These are phyloP conservation scores for Canavalia ensiformis DNA, from an alignment of 306 rosid species.

Conservation along the genomic window DNA sequence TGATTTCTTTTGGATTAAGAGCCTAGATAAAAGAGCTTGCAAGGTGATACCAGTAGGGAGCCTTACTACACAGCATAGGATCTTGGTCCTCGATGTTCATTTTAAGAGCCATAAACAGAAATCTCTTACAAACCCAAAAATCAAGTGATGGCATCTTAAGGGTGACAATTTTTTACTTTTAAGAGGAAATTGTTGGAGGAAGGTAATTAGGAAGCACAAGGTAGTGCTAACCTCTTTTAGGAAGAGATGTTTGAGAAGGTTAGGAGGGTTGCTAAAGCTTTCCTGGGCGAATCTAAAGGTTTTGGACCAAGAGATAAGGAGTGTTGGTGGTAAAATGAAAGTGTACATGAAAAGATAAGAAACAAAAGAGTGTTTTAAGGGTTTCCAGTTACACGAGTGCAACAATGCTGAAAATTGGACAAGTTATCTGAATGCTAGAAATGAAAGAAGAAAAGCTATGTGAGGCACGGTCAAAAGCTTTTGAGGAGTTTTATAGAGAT, in stretches of 20 bases:
- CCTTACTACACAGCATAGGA: neutral
- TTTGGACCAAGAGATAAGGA: too few species aligned
- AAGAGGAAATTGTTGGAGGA: neutral
- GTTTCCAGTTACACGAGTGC: neutral
- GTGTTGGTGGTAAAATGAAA: too few species aligned
- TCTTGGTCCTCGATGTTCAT: neutral
- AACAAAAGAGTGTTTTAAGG: neutral
- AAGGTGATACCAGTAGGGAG: too few species aligned
- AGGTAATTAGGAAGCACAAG: neutral
- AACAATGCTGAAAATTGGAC: neutral
- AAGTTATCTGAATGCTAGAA: too few species aligned
- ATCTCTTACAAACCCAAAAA: neutral
- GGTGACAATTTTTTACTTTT: neutral
- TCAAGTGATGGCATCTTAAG: neutral
- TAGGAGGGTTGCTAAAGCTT: neutral
- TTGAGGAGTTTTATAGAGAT: slow-evolving; percentile 2
- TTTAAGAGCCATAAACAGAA: neutral
- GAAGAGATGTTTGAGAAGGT: neutral
- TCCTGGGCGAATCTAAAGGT: too few species aligned
- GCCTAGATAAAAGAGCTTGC: too few species aligned
- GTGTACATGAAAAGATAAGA: neutral
- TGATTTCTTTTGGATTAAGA: too few species aligned
- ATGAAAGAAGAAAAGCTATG: too few species aligned
- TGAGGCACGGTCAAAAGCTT: neutral
- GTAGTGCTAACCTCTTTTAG: neutral